phyloP scores from a whole-genome alignment of 352 stramenopile genomes.

The Aphanomyces euteiches region DNA sequence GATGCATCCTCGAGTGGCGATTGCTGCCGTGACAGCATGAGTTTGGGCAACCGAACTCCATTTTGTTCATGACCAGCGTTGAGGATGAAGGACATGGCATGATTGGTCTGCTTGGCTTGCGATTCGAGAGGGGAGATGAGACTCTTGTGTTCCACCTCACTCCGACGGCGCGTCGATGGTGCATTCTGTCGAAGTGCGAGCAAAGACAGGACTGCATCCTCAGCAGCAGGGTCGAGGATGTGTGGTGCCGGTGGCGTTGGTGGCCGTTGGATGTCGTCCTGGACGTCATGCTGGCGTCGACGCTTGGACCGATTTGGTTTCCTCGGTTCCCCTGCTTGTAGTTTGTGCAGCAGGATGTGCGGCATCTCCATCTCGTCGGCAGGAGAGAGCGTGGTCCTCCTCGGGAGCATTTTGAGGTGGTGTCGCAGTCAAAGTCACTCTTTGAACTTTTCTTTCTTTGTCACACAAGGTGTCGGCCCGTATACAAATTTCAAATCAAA shows the following conservation, averaged over 20 bases:
- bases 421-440: constrained; percentile 1
- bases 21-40: neutral
- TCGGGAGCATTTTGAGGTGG: constrained; percentile 2
- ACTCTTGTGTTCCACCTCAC: neutral
- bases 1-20: neutral
- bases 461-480: constrained; percentile 1
- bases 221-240: neutral
- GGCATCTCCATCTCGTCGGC: neutral
- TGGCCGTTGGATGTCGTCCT: neutral
- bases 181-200: constrained; percentile 14
- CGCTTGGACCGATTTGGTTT: neutral
- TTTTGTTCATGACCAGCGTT: constrained; percentile 11
- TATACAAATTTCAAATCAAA: constrained; percentile 18
- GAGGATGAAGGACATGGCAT: constrained; percentile 15
- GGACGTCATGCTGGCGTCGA: neutral
- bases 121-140: constrained; percentile 3
- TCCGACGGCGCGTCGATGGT: neutral
- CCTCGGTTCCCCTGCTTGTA: neutral
- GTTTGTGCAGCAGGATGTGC: neutral
- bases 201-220: constrained; percentile 16
- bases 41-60: constrained; percentile 5
- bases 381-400: neutral
- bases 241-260: neutral
- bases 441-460: neutral
- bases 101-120: constrained; percentile 16